Evolutionary conservation across 2,329 filamentous ascomycete genomes (phyloP), one percentile per base, ranked within the genome.

Genomic region (Diatrype stigma): DNA sequence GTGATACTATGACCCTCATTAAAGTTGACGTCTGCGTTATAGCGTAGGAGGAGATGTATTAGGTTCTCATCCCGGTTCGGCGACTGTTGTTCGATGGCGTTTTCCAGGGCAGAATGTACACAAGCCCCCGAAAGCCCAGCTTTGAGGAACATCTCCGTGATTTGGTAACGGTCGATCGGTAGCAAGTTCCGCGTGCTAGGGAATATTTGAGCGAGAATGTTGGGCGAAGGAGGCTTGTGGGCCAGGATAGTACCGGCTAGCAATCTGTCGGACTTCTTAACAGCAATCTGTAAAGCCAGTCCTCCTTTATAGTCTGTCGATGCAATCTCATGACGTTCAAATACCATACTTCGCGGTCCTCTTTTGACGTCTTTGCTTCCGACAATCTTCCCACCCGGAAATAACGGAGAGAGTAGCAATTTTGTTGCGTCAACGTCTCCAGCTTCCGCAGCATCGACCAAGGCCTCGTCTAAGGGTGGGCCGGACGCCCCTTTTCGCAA

Each of bases 21-120:
- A 49, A 76, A 78, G 55, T 81, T 81, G 35, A 80, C 71, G 45
- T 82, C 79, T 3, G 77, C 77, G 14, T 77, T 74, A 52, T 80
- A 69, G 2, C 72, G 69, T 5, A 84, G 66, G 3, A 84, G 65
- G 4, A 84, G 68, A 6, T 72, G 70, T 49, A 84, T 78, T 11
- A 84, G 64, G 2, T 71, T 69, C 40, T 76, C 72, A 37, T 84
- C 80, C 35, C 78, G 69, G 38, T 70, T 67, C 0, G 73, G 70
- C 1, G 70, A 69, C 12, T 73, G 68, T 40, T 80, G 75, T 14
- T 73, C 70, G 40, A 83, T 75, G n/a, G 76, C 76, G 22, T 76
- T 72, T 51, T 81, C 75, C 2, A 84, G 60, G 2, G 78, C 77
- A 0, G 67, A 67, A 42, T 81, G 73, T 5, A 83, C 66, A 35